These are phyloP conservation scores for Periconia sp. DNA, from an alignment of 2,329 filamentous ascomycete genomes.

Conservation along the genomic window DNA sequence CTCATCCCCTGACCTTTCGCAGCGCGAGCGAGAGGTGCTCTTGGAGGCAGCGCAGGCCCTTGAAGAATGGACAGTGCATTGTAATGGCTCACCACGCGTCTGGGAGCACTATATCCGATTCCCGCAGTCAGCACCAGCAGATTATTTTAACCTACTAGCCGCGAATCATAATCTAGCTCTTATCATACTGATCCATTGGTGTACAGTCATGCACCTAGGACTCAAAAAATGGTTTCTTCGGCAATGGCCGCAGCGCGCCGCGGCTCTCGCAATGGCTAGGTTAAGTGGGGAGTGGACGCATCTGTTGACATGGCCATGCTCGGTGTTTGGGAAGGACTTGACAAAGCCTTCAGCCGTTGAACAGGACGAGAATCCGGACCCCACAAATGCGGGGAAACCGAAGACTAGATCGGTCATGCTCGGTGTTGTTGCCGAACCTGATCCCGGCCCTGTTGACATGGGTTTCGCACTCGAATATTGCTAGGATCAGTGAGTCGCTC, in stretches of 20 bases:
- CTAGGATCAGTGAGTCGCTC: not conserved
- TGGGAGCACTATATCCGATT: constrained; percentile 5
- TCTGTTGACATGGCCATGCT: not conserved
- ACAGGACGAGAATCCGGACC: not conserved
- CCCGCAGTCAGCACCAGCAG: not conserved
- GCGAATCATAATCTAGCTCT: not conserved
- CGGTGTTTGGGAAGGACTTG: not conserved
- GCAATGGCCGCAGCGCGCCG: constrained; percentile 1
- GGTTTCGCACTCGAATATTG: not conserved
- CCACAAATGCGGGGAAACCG: not conserved
- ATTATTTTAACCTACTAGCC: not conserved
- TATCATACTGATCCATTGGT: constrained; percentile 3
- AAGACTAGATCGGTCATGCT: not conserved
- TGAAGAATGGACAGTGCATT: not conserved
- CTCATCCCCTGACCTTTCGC: not conserved
- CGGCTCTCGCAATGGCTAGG: not conserved
- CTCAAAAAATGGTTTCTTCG: constrained; percentile 2
- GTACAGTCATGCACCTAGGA: not conserved
- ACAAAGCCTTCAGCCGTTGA: not conserved
- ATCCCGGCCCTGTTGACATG: not conserved
- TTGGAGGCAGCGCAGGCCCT: not conserved
- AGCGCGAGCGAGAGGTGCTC: not conserved
- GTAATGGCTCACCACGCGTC: not conserved
- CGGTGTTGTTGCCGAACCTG: not conserved
- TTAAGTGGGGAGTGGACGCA: not conserved